Evolutionary conservation across 345 rosid species (phyloP), one percentile per base, ranked within the genome.

Genomic region (Jatropha curcas): DNA sequence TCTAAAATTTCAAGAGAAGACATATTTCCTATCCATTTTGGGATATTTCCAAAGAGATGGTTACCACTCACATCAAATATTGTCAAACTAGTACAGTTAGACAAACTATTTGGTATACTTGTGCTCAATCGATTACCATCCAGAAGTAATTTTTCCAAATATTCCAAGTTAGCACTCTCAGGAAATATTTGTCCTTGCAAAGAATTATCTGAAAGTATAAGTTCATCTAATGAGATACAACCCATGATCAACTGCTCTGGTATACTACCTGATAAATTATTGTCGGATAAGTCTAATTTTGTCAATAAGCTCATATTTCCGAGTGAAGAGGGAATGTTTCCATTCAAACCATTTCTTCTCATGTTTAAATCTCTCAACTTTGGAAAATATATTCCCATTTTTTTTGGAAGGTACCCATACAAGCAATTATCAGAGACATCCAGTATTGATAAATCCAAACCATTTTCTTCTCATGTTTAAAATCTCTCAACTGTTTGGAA

Each of bases 21-120:
- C n/a, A n/a, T n/a, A n/a, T n/a, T n/a, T n/a, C n/a, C n/a, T n/a
- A 72, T 34, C 75, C 75, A 72, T 5, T 53, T 1, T 13, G 69
- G 61, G 34, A 64, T 22, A 2, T 0, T 35, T 7, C 76, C 76
- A 17, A 13, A 20, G 13, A 73, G 51, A 37, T 4, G 33, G 22
- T 74, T 74, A 17, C 33, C 20, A 25, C 71, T 31, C 1, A 46
- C 33, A n/a, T n/a, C n/a, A 73, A 7, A 37, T 10, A 10, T 1
- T 3, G 0, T 0, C 70, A 65, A 56, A 0, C 0, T 11, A n/a
- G 64, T 10, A 17, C 46, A 0, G 2, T 9, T 16, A 60, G 16
- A n/a, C 41, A n/a, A n/a, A 24, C 20, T 60, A 17, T 31, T 0
- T 58, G 35, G 19, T 4, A 58, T 58, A 24, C 30, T 28, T 27